Percentiles rank a stretch among this genome's conserved stretches.
Conservation (phyloP, 2,329 filamentous ascomycete species). For the Nothopassalora personata region DNA sequence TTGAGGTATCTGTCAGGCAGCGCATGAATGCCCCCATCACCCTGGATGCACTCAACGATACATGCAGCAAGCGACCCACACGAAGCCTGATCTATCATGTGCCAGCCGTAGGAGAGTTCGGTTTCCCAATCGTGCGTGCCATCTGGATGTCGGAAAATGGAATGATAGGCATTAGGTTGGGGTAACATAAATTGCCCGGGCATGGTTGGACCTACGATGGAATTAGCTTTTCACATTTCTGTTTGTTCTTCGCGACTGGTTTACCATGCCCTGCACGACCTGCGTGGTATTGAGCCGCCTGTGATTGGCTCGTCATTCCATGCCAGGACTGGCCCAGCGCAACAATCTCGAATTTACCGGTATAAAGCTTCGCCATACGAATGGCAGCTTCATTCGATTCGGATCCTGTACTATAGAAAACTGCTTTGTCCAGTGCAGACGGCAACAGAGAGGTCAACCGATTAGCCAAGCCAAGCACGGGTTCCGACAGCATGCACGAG, state of each 20-base stretch:
- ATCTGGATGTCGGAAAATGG: slow-evolving; percentile 54
- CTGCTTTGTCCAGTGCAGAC: slow-evolving; percentile 47
- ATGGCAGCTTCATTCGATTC: slow-evolving; percentile 57
- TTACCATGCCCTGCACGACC: slow-evolving; percentile 44
- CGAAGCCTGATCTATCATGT: slow-evolving; percentile 54
- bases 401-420: slow-evolving; percentile 55
- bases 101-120: slow-evolving; percentile 59
- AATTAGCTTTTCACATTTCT: too few species aligned
- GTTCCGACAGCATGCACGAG: slow-evolving; percentile 54
- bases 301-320: slow-evolving; percentile 53
- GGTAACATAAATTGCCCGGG: slow-evolving; percentile 56
- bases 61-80: slow-evolving; percentile 59
- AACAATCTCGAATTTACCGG: slow-evolving; percentile 61
- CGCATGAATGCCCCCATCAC: slow-evolving; percentile 55
- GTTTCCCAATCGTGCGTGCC: slow-evolving; percentile 61
- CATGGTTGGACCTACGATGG: slow-evolving; percentile 36
- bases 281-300: slow-evolving; percentile 50
- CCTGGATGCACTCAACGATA: slow-evolving; percentile 58
- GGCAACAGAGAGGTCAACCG: slow-evolving; percentile 48
- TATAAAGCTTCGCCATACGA: slow-evolving; percentile 59
- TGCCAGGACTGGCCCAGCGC: slow-evolving; percentile 57
- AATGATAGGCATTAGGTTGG: slow-evolving; percentile 57
- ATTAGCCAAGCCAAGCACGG: slow-evolving; percentile 52
- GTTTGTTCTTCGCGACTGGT: too few species aligned
- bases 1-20: slow-evolving; percentile 56